Evolutionary conservation across 495 filamentous ascomycete species (phyloP).

Genomic region (Endocarpon pusillum): DNA sequence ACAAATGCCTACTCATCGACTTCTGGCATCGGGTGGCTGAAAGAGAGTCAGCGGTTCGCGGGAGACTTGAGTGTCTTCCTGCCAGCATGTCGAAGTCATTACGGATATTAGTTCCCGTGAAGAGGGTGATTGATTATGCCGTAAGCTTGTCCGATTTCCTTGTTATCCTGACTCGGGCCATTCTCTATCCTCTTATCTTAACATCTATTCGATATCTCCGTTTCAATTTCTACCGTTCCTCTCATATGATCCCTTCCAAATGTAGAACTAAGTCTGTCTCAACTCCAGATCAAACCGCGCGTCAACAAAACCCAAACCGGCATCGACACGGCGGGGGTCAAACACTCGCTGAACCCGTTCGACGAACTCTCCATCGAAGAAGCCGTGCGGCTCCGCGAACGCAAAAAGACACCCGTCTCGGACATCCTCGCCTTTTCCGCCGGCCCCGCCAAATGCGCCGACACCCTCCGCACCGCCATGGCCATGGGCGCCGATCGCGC

Average conservation of each 20-base stretch:
- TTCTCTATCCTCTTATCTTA: too few species aligned
- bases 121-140: constrained; percentile 98
- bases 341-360: constrained; percentile 97
- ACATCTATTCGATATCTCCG: too few species aligned
- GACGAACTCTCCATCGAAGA: constrained; percentile 97
- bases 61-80: not conserved
- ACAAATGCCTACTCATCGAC: too few species aligned
- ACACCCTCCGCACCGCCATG: constrained; percentile 88
- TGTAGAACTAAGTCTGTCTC: constrained; percentile 1
- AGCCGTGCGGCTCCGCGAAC: constrained; percentile 81
- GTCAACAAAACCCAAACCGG: constrained; percentile 92
- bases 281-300: constrained; percentile 74
- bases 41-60: not conserved
- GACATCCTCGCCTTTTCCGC: constrained; percentile 83
- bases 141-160: too few species aligned
- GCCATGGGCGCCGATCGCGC: constrained; percentile 92
- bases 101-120: constrained; percentile 87
- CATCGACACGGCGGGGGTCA: constrained; percentile 79
- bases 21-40: not conserved
- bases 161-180: too few species aligned
- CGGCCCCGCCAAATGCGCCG: constrained; percentile 70
- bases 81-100: constrained; percentile 55
- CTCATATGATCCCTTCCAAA: not conserved
- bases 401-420: constrained; percentile 44
- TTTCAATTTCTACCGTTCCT: not conserved